Conservation (phyloP, 2,329 filamentous ascomycete genomes). For the Colletotrichum sidae region DNA sequence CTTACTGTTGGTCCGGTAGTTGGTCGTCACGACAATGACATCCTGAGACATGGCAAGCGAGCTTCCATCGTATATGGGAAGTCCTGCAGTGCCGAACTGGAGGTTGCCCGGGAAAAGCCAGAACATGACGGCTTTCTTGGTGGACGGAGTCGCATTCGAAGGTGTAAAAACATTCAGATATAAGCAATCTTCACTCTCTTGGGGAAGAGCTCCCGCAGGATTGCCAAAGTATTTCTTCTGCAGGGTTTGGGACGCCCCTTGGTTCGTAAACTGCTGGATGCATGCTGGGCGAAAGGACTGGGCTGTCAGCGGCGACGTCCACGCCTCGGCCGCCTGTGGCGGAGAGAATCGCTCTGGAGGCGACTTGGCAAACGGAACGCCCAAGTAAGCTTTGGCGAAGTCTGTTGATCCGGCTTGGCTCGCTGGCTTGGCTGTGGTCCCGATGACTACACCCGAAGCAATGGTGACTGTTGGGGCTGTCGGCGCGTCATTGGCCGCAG, state of each 20-base stretch:
- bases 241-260: conserved; percentile 4
- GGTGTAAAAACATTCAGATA: conserved; percentile 49
- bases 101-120: conserved; percentile 38
- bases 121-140: conserved; percentile 37
- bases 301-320: conserved; percentile 15
- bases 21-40: conserved; percentile 31
- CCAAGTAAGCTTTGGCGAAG: conserved; percentile 28
- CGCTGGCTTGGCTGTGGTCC: conserved; percentile 18
- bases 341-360: conserved; percentile 33
- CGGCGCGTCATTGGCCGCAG: background rate
- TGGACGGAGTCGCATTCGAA: conserved; percentile 13
- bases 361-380: conserved; percentile 31
- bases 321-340: conserved; percentile 10
- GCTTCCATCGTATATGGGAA: conserved; percentile 31
- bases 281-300: conserved; percentile 29
- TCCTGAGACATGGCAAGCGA: conserved; percentile 26
- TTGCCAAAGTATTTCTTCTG: conserved; percentile 30
- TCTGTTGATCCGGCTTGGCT: conserved; percentile 1
- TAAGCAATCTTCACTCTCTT: conserved; percentile 49
- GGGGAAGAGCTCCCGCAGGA: conserved; percentile 25
- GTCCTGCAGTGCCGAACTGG: conserved; percentile 32
- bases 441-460: conserved; percentile 20
- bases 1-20: conserved; percentile 36
- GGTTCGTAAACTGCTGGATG: conserved; percentile 25
- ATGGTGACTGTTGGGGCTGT: conserved; percentile 16